phyloP scores from a whole-genome alignment of 495 filamentous ascomycete species.

The Neurospora sp. region DNA sequence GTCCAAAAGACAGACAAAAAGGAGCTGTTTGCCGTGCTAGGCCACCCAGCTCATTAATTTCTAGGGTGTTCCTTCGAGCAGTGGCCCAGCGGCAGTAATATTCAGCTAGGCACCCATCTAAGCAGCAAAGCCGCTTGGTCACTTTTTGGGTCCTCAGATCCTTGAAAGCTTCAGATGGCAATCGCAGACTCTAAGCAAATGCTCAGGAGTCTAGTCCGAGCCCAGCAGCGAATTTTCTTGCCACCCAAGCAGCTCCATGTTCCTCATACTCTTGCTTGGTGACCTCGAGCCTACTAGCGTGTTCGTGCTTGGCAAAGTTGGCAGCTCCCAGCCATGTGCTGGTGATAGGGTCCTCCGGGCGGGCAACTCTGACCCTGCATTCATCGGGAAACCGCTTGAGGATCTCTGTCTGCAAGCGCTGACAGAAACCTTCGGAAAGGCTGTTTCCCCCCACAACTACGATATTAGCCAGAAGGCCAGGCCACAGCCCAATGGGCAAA shows the following conservation, averaged over 20 bases:
- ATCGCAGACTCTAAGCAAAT: not conserved
- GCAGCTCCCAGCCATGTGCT: constrained; percentile 81
- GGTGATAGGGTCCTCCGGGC: constrained; percentile 63
- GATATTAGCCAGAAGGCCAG: constrained; percentile 74
- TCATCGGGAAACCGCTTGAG: constrained; percentile 64
- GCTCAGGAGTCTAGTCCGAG: constrained; percentile 15
- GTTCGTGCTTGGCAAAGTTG: constrained; percentile 56
- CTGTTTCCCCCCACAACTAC: constrained; percentile 82
- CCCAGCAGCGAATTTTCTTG: constrained; percentile 52
- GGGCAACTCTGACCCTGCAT: constrained; percentile 62
- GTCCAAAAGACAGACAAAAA: not conserved
- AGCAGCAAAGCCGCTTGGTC: not conserved
- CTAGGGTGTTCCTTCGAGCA: not conserved
- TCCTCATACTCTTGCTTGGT: constrained; percentile 87
- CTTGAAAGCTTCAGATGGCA: not conserved
- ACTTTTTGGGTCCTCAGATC: not conserved
- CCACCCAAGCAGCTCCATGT: constrained; percentile 67
- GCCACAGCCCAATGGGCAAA: constrained; percentile 66
- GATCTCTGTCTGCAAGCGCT: constrained; percentile 70
- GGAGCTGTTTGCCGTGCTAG: not conserved
- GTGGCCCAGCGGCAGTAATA: not conserved
- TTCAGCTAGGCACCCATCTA: not conserved
- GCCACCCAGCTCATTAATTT: not conserved
- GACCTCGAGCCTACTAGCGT: constrained; percentile 54
- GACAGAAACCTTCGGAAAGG: constrained; percentile 68